These are phyloP conservation scores for Cladosporium cucumerinum DNA, from an alignment of 2,329 filamentous ascomycete genomes.

Conservation along the genomic window DNA sequence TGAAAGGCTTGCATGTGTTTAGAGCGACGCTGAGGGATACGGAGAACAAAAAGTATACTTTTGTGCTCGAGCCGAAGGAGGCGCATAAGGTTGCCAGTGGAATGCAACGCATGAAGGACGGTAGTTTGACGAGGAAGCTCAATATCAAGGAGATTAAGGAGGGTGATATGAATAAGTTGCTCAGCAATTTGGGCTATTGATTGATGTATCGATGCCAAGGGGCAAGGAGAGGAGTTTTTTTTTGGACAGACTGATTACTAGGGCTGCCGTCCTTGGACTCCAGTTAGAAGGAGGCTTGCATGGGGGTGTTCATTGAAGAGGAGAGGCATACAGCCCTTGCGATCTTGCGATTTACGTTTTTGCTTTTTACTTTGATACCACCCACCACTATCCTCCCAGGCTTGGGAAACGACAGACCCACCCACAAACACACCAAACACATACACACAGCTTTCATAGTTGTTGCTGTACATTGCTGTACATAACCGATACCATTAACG, in stretches of 20 bases:
- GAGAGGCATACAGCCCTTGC: no score
- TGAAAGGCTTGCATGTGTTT: slow-evolving; percentile 51
- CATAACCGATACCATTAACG: slow-evolving; percentile 2
- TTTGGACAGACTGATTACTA: not conserved
- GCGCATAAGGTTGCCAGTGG: slow-evolving; percentile 62
- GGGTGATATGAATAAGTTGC: slow-evolving; percentile 39
- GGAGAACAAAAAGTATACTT: slow-evolving; percentile 61
- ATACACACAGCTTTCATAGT: not conserved
- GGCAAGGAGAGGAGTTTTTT: not conserved
- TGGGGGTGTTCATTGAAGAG: no score
- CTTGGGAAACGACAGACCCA: not conserved
- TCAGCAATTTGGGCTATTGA: slow-evolving; percentile 36
- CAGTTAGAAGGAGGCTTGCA: not conserved
- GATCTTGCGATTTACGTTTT: not conserved
- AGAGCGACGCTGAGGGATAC: slow-evolving; percentile 57
- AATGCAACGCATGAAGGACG: slow-evolving; percentile 54
- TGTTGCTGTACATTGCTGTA: slow-evolving; percentile 5
- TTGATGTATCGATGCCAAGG: not conserved
- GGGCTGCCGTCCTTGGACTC: not conserved
- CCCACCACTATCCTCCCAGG: not conserved
- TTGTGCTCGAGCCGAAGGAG: slow-evolving; percentile 57
- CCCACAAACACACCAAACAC: not conserved
- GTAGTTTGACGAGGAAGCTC: slow-evolving; percentile 54
- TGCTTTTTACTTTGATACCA: not conserved
- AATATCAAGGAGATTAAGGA: slow-evolving; percentile 52